Base-by-base conservation (phyloP, 2,329 filamentous ascomycete species). In the Sporothrix phasma region DNA sequence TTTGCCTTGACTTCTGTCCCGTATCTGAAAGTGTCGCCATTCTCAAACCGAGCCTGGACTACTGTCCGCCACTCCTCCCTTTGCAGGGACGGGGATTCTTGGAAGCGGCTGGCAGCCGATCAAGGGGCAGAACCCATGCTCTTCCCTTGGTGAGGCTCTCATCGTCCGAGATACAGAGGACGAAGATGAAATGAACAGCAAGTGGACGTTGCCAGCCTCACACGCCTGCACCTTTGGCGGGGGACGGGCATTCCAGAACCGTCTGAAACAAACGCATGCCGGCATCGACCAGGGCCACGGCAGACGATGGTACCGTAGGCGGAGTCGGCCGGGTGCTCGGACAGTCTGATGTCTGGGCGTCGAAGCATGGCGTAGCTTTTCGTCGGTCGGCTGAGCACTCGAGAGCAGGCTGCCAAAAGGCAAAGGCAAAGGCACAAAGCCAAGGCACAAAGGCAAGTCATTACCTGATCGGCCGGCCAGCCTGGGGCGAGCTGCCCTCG, bases 191-290 rank as follows among this genome's bases (percentile, higher is more conserved):
- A 29, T 10, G 11, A 19, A 22, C n/a, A 53, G 49, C 19, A 47
- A 29, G 17, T 53, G 49, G 31, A 34, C 19, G 15, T 56, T 17
- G n/a, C 51, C 51, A 56, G 53, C 53, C 53, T 56, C 31, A 34
- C 41, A 34, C n/a, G n/a, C 39, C 29, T 22, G 41, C 8, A 26
- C 47, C 31, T 29, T 61, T 46, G 43, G 43, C 45, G 34, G 45
- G 54, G 45, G 54, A 60, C 37, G 41, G 60, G 54, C 62, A 61
- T 64, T 64, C 62, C 62, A 64, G 62, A 64, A 64, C 31, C 51
- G 54, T 24, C 45, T 60, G 62, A 64, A 31, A 53, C 62, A 60
- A 31, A 43, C 45, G 53, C 19, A 64, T 53, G 54, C 53, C 54
- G 53, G 22, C 53, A 41, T 24, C 53, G 41, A 56, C 53, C 53